Evolutionary conservation across 2,329 filamentous ascomycete genomes (phyloP).

Genomic region (Penicillium sp.): DNA sequence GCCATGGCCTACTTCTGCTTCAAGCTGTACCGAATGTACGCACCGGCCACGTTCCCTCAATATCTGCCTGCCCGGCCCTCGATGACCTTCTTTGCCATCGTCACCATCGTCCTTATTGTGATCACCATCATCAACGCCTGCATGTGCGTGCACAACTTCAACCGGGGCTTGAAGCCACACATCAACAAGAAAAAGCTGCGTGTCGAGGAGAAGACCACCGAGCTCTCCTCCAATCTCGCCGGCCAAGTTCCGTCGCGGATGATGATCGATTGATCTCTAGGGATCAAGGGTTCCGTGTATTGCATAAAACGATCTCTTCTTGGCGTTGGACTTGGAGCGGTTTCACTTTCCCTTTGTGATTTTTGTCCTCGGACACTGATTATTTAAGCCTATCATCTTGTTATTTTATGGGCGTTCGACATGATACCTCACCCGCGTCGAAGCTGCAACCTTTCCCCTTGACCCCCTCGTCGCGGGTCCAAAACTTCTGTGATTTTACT

Average conservation of each 20-base stretch:
- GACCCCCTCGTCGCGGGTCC: not conserved
- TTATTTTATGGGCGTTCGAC: slow-evolving; percentile 22
- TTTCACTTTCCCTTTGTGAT: slow-evolving; percentile 23
- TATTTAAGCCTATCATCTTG: slow-evolving; percentile 19
- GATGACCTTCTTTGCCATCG: slow-evolving; percentile 86
- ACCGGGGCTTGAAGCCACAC: slow-evolving; percentile 81
- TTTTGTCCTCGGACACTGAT: slow-evolving; percentile 34
- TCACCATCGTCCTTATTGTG: slow-evolving; percentile 84
- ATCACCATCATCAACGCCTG: slow-evolving; percentile 82
- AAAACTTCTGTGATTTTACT: slow-evolving; percentile 23
- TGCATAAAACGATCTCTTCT: slow-evolving; percentile 10
- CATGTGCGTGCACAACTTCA: slow-evolving; percentile 86
- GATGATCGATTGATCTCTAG: slow-evolving; percentile 40
- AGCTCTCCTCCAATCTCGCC: slow-evolving; percentile 36
- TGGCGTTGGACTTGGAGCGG: slow-evolving; percentile 15
- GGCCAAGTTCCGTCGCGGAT: slow-evolving; percentile 39
- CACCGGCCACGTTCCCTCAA: slow-evolving; percentile 51
- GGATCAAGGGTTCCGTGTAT: slow-evolving; percentile 6
- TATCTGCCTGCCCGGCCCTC: slow-evolving; percentile 79
- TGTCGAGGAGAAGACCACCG: slow-evolving; percentile 46
- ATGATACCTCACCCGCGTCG: slow-evolving; percentile 30
- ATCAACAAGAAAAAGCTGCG: slow-evolving; percentile 57
- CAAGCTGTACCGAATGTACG: slow-evolving; percentile 96
- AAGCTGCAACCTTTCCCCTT: slow-evolving; percentile 17
- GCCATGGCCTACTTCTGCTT: slow-evolving; percentile 94